A percentile compares a stretch with the other conserved stretches of the same genome.
Conservation (phyloP, 148 eudicot species). For the Cornus controversa region DNA sequence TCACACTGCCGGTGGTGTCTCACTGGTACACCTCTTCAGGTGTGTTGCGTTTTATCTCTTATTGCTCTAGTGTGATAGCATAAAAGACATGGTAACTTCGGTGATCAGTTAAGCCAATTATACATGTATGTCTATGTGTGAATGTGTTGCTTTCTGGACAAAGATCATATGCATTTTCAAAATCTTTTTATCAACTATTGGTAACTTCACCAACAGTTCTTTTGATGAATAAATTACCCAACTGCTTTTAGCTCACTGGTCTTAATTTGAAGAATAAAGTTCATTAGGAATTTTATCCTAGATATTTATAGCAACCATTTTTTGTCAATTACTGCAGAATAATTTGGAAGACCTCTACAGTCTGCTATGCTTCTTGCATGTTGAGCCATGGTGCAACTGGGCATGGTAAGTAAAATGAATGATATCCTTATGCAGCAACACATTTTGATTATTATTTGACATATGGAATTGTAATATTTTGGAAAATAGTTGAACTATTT, state of each 20-base stretch:
- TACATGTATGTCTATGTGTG: background rate
- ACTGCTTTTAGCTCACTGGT: background rate
- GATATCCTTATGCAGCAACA: background rate
- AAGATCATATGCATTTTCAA: background rate
- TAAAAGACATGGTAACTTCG: background rate
- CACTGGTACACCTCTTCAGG: slow-evolving; percentile 78
- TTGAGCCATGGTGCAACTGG: slow-evolving; percentile 82
- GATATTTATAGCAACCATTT: background rate
- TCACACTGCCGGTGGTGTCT: slow-evolving; percentile 71
- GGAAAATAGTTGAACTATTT: background rate
- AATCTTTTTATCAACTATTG: background rate
- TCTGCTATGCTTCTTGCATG: slow-evolving; percentile 66
- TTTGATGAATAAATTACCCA: background rate
- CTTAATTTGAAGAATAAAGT: background rate
- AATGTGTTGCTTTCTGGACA: background rate
- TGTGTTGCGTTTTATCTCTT: slow-evolving; percentile 6
- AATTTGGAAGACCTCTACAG: slow-evolving; percentile 70
- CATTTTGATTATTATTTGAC: background rate
- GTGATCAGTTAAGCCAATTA: background rate
- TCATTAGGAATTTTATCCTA: background rate
- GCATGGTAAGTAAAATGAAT: slow-evolving; percentile 42
- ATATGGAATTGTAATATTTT: background rate
- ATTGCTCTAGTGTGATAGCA: background rate
- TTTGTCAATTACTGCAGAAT: slow-evolving; percentile 45
- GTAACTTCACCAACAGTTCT: background rate